A percentile compares a stretch with the other conserved stretches of the same genome.
phyloP scores from a whole-genome alignment of 2,329 filamentous ascomycete species.

The Apiospora malaysiana region DNA sequence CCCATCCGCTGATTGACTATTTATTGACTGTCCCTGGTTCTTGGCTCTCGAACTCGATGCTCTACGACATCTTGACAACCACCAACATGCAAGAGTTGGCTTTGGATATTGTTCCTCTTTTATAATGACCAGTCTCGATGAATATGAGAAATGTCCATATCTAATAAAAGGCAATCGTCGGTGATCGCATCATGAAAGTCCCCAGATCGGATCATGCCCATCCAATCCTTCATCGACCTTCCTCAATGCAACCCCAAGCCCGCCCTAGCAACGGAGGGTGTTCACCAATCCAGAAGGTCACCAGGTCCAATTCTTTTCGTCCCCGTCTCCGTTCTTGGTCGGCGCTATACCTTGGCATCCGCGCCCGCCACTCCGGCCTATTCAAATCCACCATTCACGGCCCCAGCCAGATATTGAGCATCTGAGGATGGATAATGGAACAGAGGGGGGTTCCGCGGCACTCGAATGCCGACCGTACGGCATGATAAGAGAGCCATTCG shows the following conservation, averaged over 20 bases:
- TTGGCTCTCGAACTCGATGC: no score
- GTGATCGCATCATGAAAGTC: background rate
- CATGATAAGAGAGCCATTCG: background rate
- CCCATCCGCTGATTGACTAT: no score
- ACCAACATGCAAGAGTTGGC: no score
- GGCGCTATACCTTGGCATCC: background rate
- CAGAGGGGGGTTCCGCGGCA: background rate
- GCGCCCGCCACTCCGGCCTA: background rate
- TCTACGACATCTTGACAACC: no score
- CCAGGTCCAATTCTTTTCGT: background rate
- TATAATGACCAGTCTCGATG: background rate
- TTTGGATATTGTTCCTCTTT: no score
- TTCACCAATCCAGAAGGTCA: constrained; percentile 10
- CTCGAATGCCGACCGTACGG: background rate
- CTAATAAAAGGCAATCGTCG: background rate
- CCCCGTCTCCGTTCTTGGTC: background rate
- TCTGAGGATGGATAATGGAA: background rate
- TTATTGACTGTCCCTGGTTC: no score
- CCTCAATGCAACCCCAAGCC: background rate
- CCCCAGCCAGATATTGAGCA: background rate
- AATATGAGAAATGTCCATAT: background rate
- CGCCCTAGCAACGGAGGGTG: background rate
- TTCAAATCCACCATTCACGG: constrained; percentile 11
- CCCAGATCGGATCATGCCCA: background rate
- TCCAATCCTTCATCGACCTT: background rate